Percentiles rank a stretch among this genome's conserved stretches.
These are phyloP conservation scores for Adansonia digitata DNA, from an alignment of 345 rosid genomes.

Conservation along the genomic window DNA sequence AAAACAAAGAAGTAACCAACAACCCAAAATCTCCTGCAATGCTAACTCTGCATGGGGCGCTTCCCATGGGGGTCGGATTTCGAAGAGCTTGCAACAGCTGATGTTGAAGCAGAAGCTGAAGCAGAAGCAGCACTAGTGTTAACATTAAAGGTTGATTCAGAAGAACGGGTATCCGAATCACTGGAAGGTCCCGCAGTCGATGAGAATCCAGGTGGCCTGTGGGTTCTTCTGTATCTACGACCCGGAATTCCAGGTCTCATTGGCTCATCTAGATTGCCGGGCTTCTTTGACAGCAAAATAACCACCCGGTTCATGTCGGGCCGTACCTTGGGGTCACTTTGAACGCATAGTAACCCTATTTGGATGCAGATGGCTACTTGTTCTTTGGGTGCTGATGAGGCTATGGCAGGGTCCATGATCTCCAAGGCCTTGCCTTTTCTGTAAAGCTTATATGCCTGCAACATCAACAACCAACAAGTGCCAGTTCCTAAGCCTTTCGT, in stretches of 20 bases:
- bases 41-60: slow-evolving; percentile 41
- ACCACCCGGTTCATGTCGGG: slow-evolving; percentile 68
- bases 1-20: too few relatives aligned
- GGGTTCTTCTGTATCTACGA: slow-evolving; percentile 54
- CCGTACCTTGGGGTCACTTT: slow-evolving; percentile 67
- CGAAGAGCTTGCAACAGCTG: slow-evolving; percentile 20
- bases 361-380: slow-evolving; percentile 70
- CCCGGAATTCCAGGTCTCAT: slow-evolving; percentile 69
- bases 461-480: slow-evolving; percentile 5
- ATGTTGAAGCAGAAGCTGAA: slow-evolving; percentile 20
- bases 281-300: slow-evolving; percentile 62
- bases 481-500: background rate
- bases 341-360: slow-evolving; percentile 76
- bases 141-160: slow-evolving; percentile 41
- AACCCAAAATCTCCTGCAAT: background rate
- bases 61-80: slow-evolving; percentile 44
- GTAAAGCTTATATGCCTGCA: slow-evolving; percentile 73
- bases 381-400: slow-evolving; percentile 42
- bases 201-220: slow-evolving; percentile 38
- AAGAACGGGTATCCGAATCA: slow-evolving; percentile 30
- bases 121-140: slow-evolving; percentile 31
- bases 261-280: slow-evolving; percentile 54
- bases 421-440: slow-evolving; percentile 65
- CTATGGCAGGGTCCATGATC: slow-evolving; percentile 55
- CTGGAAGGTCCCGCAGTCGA: slow-evolving; percentile 36